Base-by-base conservation (phyloP, 2,329 filamentous ascomycete species). In the Verticillium dahliae region DNA sequence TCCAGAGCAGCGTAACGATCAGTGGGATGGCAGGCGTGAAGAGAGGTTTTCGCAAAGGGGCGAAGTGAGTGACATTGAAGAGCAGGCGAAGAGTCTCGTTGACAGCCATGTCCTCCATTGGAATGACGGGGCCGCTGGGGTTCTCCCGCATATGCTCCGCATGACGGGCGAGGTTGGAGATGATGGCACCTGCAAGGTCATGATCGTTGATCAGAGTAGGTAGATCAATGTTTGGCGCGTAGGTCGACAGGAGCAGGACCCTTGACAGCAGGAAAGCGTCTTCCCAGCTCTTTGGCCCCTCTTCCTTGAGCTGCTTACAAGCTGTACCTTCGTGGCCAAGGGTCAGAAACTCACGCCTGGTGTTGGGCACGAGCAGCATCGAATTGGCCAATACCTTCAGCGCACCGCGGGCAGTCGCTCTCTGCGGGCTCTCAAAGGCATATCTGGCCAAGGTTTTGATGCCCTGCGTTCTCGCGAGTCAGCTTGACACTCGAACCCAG, bases 181-280 rank as follows among this genome's bases (percentile, higher is more conserved):
- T 83, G 64, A 97, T 86, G 66, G 81, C 85, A 35, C 90, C 85
- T 34, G 85, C 89, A 9, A 96, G 75, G 22, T 82, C 76, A 69
- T 92, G 77, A 31, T 91, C 76, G 60, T 86, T 81, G 57, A 94
- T 84, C 10, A 95, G 80, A 3, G 79, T 75, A 18, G 81, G 76
- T 59, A 92, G 85, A 69, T 91, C 80, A 64, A 90, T 74, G n/a
- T 83, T 84, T 13, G 90, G 88, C 63, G 85, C 85, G 72, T 96
- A 96, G 0, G 92, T 96, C 37, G 88, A 84, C 11, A 95, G 80
- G 68, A 96, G 93, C 15, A 96, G 77, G 54, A 96, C 85, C 59
- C 92, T 85, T n/a, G 89, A 89, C 63, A 84, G 77, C 1, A 98
- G 80, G 73, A 98, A 97, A 70, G 98, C 93, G 67, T 96, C 89